Percentiles rank a stretch among this genome's conserved stretches.
Conservation (phyloP, 768 basidiomycete species). For the Lactarius tabidus region DNA sequence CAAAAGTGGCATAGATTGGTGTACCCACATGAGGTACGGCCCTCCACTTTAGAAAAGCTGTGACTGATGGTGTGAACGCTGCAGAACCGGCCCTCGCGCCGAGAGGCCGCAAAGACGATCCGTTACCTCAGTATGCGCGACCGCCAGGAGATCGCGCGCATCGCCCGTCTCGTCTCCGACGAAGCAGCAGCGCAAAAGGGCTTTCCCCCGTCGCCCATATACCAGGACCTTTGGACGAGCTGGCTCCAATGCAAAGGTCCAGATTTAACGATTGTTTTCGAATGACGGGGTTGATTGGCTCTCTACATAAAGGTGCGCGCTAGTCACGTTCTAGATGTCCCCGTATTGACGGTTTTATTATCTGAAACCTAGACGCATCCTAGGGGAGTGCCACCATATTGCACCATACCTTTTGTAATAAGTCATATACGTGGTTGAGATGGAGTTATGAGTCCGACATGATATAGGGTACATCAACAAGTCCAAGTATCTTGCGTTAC, state of each 20-base stretch:
- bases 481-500: too few species aligned
- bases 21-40: constrained; percentile 37
- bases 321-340: too few species aligned
- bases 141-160: constrained; percentile 39
- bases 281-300: constrained; percentile 17
- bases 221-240: constrained; percentile 37
- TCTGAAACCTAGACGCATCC: too few species aligned
- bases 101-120: constrained; percentile 34
- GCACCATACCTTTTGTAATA: too few species aligned
- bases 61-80: not conserved
- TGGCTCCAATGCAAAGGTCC: constrained; percentile 39
- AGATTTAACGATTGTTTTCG: constrained; percentile 37
- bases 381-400: too few species aligned
- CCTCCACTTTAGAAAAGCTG: not conserved
- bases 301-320: too few species aligned
- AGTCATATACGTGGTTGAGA: too few species aligned
- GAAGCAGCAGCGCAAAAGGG: constrained; percentile 34
- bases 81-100: constrained; percentile 37
- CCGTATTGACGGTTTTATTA: too few species aligned
- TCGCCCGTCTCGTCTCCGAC: constrained; percentile 39
- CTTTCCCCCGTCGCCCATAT: constrained; percentile 29
- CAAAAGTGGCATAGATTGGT: constrained; percentile 50
- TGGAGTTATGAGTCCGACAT: too few species aligned
- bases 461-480: too few species aligned
- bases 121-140: constrained; percentile 39